A percentile compares a stretch with the other conserved stretches of the same genome.
Evolutionary conservation across 495 filamentous ascomycete genomes (phyloP).

Genomic region (Penicillium bialowiezense): DNA sequence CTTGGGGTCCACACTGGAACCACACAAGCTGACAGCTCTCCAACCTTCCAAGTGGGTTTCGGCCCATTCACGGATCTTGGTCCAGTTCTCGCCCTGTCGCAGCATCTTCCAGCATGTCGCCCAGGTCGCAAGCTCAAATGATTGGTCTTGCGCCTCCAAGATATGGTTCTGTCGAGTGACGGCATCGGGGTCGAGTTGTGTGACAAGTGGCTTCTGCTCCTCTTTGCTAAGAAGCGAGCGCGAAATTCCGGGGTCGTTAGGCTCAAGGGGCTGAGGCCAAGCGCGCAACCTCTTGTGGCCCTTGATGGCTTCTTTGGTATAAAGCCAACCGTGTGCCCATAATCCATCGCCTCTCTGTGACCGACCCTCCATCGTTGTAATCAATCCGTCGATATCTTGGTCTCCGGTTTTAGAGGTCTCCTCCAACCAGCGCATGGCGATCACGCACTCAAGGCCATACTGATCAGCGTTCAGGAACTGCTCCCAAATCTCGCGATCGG

Average conservation of each 20-base stretch:
- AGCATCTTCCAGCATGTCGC: conserved; percentile 86
- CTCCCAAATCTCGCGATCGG: conserved; percentile 62
- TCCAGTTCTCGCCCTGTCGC: conserved; percentile 68
- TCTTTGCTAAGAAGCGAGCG: conserved; percentile 55
- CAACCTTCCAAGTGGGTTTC: conserved; percentile 74
- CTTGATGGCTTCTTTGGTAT: conserved; percentile 88
- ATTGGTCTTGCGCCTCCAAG: conserved; percentile 76
- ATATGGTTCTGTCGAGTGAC: conserved; percentile 68
- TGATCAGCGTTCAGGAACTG: conserved; percentile 62
- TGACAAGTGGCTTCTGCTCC: conserved; percentile 64
- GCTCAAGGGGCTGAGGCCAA: conserved; percentile 63
- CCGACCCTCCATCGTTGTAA: conserved; percentile 60
- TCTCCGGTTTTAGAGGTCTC: conserved; percentile 59
- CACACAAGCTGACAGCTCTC: conserved; percentile 62
- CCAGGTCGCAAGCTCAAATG: conserved; percentile 85
- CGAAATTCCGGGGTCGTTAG: conserved; percentile 52
- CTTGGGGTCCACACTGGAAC: conserved; percentile 37
- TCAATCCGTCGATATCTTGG: conserved; percentile 70
- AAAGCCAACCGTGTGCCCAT: conserved; percentile 84
- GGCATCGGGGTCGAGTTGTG: conserved; percentile 94
- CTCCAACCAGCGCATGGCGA: conserved; percentile 82
- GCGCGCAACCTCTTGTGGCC: conserved; percentile 73
- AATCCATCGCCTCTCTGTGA: conserved; percentile 63
- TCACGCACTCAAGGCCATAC: conserved; percentile 69
- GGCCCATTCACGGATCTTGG: conserved; percentile 77